Evolutionary conservation across 2,329 filamentous ascomycete genomes (phyloP).

Genomic region (Talaromyces sp.): DNA sequence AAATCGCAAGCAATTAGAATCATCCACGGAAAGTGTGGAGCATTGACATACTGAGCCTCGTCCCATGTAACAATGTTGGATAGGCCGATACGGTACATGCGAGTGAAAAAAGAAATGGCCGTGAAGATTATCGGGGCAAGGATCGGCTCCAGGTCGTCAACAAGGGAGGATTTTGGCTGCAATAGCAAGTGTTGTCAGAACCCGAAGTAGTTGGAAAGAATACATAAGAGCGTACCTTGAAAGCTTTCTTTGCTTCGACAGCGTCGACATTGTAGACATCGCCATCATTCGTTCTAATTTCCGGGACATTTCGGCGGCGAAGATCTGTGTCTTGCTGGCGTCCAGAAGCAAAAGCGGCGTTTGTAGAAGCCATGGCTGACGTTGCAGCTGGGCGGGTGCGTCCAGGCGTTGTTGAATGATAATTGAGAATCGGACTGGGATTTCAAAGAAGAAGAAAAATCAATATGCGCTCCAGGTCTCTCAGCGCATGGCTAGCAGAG

Average conservation of each 20-base stretch:
- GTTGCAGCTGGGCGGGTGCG: neutral
- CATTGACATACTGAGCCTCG: conserved; percentile 61
- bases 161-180: conserved; percentile 27
- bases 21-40: neutral
- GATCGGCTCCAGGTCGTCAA: conserved; percentile 59
- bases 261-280: conserved; percentile 4
- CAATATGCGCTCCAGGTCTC: neutral
- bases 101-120: conserved; percentile 60
- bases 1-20: conserved; percentile 2
- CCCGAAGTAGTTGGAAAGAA: neutral
- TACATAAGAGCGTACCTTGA: conserved; percentile 4
- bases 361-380: conserved; percentile 10
- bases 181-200: conserved; percentile 13
- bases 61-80: conserved; percentile 73
- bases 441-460: neutral
- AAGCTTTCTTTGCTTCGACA: conserved; percentile 5
- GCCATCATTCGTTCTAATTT: conserved; percentile 3
- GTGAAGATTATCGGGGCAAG: conserved; percentile 63
- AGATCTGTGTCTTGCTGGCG: conserved; percentile 9
- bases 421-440: neutral
- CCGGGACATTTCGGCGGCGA: conserved; percentile 9
- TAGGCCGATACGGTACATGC: conserved; percentile 63
- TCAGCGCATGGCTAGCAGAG: neutral
- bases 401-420: neutral
- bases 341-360: conserved; percentile 10